A percentile compares a stretch with the other conserved stretches of the same genome.
These are phyloP conservation scores for Aspergillus spinulosporus DNA, from an alignment of 2,329 filamentous ascomycete genomes.

Conservation along the genomic window DNA sequence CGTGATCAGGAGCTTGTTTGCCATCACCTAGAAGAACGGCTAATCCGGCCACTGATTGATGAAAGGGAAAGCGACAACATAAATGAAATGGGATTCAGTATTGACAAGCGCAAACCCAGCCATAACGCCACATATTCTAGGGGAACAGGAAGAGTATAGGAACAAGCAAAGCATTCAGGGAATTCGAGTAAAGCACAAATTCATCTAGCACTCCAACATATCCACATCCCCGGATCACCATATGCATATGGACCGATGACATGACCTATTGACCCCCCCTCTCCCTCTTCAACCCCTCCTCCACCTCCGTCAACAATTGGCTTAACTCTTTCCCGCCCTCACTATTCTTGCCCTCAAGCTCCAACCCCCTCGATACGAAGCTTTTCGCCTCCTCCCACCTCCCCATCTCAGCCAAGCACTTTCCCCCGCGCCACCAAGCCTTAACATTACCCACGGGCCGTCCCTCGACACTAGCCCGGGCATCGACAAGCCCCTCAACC, in stretches of 20 bases:
- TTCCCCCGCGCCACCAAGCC: constrained; percentile 87
- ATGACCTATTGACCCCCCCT: neutral
- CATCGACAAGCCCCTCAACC: constrained; percentile 82
- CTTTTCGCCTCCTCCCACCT: constrained; percentile 76
- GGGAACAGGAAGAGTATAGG: neutral
- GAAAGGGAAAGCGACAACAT: neutral
- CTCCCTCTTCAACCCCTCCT: constrained; percentile 60
- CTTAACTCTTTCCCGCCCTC: constrained; percentile 54
- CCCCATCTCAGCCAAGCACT: constrained; percentile 88
- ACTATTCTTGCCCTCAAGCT: constrained; percentile 69
- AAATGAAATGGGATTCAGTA: neutral
- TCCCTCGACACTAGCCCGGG: constrained; percentile 82
- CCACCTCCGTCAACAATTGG: constrained; percentile 62
- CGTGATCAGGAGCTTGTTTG: no score
- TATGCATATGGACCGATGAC: neutral
- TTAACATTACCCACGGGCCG: constrained; percentile 87
- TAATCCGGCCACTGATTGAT: no score
- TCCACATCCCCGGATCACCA: neutral
- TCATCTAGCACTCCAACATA: neutral
- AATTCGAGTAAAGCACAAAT: no score
- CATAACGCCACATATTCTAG: neutral
- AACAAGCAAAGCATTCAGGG: neutral
- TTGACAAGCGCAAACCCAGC: neutral
- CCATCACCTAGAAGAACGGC: no score
- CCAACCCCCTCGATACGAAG: constrained; percentile 74